Conservation (phyloP, 2,329 filamentous ascomycete genomes). For the Aspergillus persii region DNA sequence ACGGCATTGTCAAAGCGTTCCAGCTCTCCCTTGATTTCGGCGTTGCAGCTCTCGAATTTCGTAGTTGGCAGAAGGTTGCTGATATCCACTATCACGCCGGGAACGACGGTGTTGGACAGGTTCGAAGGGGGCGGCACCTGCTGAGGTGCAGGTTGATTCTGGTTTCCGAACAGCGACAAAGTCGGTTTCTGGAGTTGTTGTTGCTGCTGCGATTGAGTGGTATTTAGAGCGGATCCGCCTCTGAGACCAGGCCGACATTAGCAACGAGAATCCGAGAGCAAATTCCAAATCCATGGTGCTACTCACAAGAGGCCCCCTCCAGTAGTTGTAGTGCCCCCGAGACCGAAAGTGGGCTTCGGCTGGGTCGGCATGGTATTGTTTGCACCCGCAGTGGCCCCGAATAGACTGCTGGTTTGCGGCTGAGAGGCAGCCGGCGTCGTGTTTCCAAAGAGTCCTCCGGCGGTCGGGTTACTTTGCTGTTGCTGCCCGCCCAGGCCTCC, state of each 20-base stretch:
- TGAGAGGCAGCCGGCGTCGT: conserved; percentile 28
- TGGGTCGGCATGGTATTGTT: conserved; percentile 30
- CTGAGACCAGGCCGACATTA: background rate
- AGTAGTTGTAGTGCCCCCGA: conserved; percentile 28
- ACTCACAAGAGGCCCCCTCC: conserved; percentile 37
- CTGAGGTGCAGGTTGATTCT: conserved; percentile 26
- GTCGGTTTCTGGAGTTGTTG: conserved; percentile 51
- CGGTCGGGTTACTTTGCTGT: conserved; percentile 25
- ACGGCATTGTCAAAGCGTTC: conserved; percentile 77
- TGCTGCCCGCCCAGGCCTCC: conserved; percentile 27
- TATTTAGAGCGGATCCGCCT: conserved; percentile 25
- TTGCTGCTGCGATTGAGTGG: conserved; percentile 23
- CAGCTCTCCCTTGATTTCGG: conserved; percentile 76
- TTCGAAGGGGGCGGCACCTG: conserved; percentile 32
- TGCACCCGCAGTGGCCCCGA: conserved; percentile 16
- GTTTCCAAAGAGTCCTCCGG: conserved; percentile 31
- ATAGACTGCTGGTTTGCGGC: conserved; percentile 26
- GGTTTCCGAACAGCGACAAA: conserved; percentile 39
- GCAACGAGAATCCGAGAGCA: background rate
- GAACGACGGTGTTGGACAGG: conserved; percentile 45
- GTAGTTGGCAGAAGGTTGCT: conserved; percentile 80
- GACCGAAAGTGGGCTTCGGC: conserved; percentile 33
- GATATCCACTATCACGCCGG: conserved; percentile 75
- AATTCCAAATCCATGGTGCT: background rate
- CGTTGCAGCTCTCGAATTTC: conserved; percentile 84